phyloP scores from a whole-genome alignment of 2,329 filamentous ascomycete species.

The Neonectria punicea region DNA sequence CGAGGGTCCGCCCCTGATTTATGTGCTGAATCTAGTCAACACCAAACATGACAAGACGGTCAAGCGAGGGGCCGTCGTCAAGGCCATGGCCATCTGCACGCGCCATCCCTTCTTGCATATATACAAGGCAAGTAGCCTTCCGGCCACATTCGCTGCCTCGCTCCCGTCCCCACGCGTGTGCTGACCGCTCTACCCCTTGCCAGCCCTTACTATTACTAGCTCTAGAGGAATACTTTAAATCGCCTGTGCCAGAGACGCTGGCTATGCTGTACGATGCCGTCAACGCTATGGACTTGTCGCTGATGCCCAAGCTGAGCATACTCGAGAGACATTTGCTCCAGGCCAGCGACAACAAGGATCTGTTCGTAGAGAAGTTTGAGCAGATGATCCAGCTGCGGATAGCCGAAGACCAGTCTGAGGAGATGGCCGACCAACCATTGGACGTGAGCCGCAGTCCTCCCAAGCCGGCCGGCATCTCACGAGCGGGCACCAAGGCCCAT shows the following conservation, averaged over 20 bases:
- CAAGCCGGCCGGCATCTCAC: constrained; percentile 61
- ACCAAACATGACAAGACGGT: constrained; percentile 95
- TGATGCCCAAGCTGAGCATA: constrained; percentile 86
- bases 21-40: constrained; percentile 97
- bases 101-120: constrained; percentile 98
- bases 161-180: constrained; percentile 3
- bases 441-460: constrained; percentile 61
- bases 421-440: constrained; percentile 48
- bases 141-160: not conserved
- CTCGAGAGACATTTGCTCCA: constrained; percentile 89
- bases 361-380: constrained; percentile 98
- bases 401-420: constrained; percentile 67
- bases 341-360: constrained; percentile 91
- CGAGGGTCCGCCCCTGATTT: constrained; percentile 92
- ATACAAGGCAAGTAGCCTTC: constrained; percentile 77
- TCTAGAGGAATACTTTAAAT: constrained; percentile 96
- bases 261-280: constrained; percentile 90
- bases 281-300: constrained; percentile 94
- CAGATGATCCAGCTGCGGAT: constrained; percentile 89
- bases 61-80: constrained; percentile 93
- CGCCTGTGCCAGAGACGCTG: constrained; percentile 87
- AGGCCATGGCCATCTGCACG: constrained; percentile 99
- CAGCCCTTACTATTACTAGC: constrained; percentile 89
- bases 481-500: constrained; percentile 71
- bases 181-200: constrained; percentile 26